phyloP scores from a whole-genome alignment of 306 rosid genomes.

The Trichosanthes truncata region DNA sequence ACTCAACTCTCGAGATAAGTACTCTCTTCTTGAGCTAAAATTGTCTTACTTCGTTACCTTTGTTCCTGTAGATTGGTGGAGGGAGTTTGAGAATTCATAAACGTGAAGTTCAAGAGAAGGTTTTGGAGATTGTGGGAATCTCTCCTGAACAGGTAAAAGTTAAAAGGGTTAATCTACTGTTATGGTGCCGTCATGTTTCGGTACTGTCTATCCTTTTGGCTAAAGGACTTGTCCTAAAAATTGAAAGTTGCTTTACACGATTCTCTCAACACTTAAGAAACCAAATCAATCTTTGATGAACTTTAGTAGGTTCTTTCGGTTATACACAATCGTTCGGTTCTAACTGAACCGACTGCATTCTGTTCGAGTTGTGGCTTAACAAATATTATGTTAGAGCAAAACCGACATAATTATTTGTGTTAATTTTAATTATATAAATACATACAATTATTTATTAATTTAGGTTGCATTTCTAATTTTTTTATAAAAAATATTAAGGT shows the following conservation, averaged over 20 bases:
- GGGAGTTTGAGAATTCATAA: conserved; percentile 92
- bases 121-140: conserved; percentile 79
- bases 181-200: not conserved
- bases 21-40: not conserved
- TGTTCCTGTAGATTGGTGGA: conserved; percentile 70
- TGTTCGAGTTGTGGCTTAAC: not conserved
- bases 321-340: not conserved
- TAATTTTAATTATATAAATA: not conserved
- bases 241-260: not conserved
- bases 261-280: not conserved
- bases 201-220: not conserved
- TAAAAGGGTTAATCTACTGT: not conserved
- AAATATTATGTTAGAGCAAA: not conserved
- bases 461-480: not conserved
- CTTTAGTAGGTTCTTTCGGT: not conserved
- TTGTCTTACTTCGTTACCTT: conserved; percentile 5
- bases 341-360: not conserved
- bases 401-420: not conserved
- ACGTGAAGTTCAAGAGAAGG: conserved; percentile 80
- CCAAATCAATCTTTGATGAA: not conserved
- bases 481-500: not conserved
- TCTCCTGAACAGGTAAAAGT: conserved; percentile 67
- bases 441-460: not conserved
- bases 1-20: not conserved
- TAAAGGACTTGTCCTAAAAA: not conserved